Conservation (phyloP, 371 early-diverging fungal genomes). For the Mortierella sp. region DNA sequence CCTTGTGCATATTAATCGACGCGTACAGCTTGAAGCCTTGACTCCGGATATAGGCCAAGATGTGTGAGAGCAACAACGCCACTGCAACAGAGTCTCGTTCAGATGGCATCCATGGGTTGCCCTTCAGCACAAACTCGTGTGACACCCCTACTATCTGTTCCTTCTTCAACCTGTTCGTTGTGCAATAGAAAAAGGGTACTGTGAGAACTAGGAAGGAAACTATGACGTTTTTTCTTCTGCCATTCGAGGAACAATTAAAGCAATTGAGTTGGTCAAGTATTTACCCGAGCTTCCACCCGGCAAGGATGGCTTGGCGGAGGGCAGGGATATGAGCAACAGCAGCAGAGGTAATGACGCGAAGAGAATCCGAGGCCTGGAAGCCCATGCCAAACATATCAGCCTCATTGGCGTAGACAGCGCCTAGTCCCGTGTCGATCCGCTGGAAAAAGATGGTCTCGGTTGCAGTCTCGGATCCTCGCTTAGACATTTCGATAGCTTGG, state of each 20-base stretch:
- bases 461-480: background rate
- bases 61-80: background rate
- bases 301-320: background rate
- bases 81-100: background rate
- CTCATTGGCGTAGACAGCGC: background rate
- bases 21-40: conserved; percentile 4
- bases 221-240: background rate
- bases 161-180: background rate
- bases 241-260: background rate
- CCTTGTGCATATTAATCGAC: background rate
- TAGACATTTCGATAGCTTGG: background rate
- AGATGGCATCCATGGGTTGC: conserved; percentile 1
- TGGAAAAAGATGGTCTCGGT: background rate
- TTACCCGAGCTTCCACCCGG: background rate
- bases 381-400: background rate
- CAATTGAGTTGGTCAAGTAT: background rate
- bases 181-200: too few species aligned
- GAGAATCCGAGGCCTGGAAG: background rate
- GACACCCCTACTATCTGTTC: conserved; percentile 4
- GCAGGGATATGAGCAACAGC: conserved; percentile 4
- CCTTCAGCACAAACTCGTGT: background rate
- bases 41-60: background rate
- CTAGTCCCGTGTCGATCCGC: background rate
- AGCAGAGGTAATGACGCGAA: conserved; percentile 1
- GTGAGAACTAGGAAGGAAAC: background rate